Evolutionary conservation across 1,284 basidiomycete genomes (phyloP).

Genomic region (Rhodofomes roseus): DNA sequence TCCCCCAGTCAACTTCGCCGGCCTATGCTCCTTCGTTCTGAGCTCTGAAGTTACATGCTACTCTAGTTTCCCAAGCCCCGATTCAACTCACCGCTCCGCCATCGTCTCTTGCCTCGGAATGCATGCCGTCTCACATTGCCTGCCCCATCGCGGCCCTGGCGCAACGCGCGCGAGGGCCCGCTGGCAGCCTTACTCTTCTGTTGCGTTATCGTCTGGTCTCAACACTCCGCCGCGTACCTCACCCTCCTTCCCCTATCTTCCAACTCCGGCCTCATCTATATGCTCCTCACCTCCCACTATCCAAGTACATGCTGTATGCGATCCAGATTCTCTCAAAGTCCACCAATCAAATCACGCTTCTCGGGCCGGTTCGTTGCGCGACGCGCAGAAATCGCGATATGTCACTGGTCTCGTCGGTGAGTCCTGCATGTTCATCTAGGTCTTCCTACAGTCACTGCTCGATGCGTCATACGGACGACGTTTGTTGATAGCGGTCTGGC

Average conservation of each 20-base stretch:
- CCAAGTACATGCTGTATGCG: slow-evolving; percentile 31
- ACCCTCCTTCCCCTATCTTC: slow-evolving; percentile 42
- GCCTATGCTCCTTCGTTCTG: slow-evolving; percentile 26
- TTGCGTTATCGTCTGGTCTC: slow-evolving; percentile 28
- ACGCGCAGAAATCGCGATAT: slow-evolving; percentile 59
- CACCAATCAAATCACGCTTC: slow-evolving; percentile 27
- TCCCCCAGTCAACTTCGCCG: slow-evolving; percentile 16
- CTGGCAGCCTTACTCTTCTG: slow-evolving; percentile 69
- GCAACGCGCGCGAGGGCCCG: slow-evolving; percentile 61
- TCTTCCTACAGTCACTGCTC: neutral
- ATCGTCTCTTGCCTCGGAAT: slow-evolving; percentile 27
- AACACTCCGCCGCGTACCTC: slow-evolving; percentile 38
- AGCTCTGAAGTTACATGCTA: slow-evolving; percentile 16
- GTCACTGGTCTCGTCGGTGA: slow-evolving; percentile 64
- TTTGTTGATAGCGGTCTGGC: no score
- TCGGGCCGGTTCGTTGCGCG: slow-evolving; percentile 36
- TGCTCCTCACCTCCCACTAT: slow-evolving; percentile 39
- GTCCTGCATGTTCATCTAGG: slow-evolving; percentile 25
- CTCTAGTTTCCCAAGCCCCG: slow-evolving; percentile 10
- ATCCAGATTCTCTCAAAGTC: slow-evolving; percentile 34
- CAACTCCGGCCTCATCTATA: slow-evolving; percentile 59
- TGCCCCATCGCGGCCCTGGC: slow-evolving; percentile 66
- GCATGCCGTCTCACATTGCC: slow-evolving; percentile 56
- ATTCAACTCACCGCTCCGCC: slow-evolving; percentile 21
- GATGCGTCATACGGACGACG: neutral